Conservation (phyloP, 805 yeast genomes). For the Saccharomycopsis vini region DNA sequence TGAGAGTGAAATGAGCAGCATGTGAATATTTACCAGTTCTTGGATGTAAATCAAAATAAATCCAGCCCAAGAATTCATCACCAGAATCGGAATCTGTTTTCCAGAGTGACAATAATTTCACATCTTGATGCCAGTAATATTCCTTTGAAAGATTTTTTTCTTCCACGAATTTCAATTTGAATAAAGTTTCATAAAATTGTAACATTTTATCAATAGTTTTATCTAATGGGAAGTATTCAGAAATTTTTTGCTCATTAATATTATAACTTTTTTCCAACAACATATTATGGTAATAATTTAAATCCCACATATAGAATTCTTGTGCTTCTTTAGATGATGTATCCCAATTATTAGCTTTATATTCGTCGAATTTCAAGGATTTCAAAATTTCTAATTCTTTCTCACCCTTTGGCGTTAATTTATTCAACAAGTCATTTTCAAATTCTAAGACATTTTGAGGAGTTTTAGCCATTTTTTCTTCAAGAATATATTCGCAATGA, state of each 20-base stretch:
- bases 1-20: constrained; percentile 71
- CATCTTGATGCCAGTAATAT: constrained; percentile 74
- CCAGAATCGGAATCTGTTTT: constrained; percentile 38
- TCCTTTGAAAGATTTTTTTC: constrained; percentile 31
- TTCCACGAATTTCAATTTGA: constrained; percentile 58
- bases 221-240: constrained; percentile 71
- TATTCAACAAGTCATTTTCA: constrained; percentile 49
- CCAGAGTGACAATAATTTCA: constrained; percentile 65
- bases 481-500: constrained; percentile 63
- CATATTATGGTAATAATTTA: constrained; percentile 53
- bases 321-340: constrained; percentile 26
- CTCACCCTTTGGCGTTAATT: constrained; percentile 50
- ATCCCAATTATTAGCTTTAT: constrained; percentile 30
- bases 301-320: constrained; percentile 60
- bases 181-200: constrained; percentile 55
- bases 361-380: constrained; percentile 40
- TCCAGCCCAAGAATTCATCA: constrained; percentile 58
- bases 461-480: constrained; percentile 72
- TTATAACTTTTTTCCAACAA: constrained; percentile 58
- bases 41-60: constrained; percentile 75
- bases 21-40: constrained; percentile 81
- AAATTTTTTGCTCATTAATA: constrained; percentile 61
- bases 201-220: constrained; percentile 62
- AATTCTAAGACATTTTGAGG: constrained; percentile 51
- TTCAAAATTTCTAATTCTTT: constrained; percentile 42